A percentile compares a stretch with the other conserved stretches of the same genome.
These are phyloP conservation scores for Neopestalotiopsis rosae DNA, from an alignment of 2,329 filamentous ascomycete genomes.

Conservation along the genomic window DNA sequence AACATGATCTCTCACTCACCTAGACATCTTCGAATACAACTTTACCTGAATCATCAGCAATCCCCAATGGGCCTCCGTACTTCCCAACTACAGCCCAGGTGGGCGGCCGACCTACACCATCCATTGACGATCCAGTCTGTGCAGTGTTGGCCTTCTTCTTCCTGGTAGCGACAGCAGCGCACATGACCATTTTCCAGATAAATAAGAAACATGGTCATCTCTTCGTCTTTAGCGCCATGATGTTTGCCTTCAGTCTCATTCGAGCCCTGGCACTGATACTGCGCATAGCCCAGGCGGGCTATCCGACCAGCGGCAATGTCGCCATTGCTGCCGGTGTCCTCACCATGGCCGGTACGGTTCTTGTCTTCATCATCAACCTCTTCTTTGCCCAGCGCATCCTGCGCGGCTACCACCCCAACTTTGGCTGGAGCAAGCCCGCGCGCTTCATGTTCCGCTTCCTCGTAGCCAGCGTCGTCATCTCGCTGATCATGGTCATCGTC, in stretches of 20 bases:
- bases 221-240: slow-evolving; percentile 41
- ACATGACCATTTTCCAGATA: slow-evolving; percentile 61
- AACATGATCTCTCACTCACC: neutral
- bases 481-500: slow-evolving; percentile 39
- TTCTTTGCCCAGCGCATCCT: slow-evolving; percentile 45
- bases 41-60: neutral
- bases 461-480: slow-evolving; percentile 31
- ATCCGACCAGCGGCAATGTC: slow-evolving; percentile 33
- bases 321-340: slow-evolving; percentile 41
- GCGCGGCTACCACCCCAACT: slow-evolving; percentile 41
- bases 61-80: slow-evolving; percentile 40
- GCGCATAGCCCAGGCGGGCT: slow-evolving; percentile 40
- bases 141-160: slow-evolving; percentile 68
- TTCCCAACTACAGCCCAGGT: slow-evolving; percentile 50
- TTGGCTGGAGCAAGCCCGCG: slow-evolving; percentile 41
- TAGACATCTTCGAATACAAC: slow-evolving; percentile 7
- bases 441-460: slow-evolving; percentile 31
- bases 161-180: slow-evolving; percentile 52
- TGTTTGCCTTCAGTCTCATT: slow-evolving; percentile 44
- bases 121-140: slow-evolving; percentile 69
- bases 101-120: slow-evolving; percentile 61
- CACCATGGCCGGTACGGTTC: slow-evolving; percentile 41
- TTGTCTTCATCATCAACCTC: slow-evolving; percentile 43
- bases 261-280: slow-evolving; percentile 39
- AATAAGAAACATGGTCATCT: slow-evolving; percentile 42